Conservation (phyloP, 495 filamentous ascomycete genomes). For the Sporormia fimetaria region DNA sequence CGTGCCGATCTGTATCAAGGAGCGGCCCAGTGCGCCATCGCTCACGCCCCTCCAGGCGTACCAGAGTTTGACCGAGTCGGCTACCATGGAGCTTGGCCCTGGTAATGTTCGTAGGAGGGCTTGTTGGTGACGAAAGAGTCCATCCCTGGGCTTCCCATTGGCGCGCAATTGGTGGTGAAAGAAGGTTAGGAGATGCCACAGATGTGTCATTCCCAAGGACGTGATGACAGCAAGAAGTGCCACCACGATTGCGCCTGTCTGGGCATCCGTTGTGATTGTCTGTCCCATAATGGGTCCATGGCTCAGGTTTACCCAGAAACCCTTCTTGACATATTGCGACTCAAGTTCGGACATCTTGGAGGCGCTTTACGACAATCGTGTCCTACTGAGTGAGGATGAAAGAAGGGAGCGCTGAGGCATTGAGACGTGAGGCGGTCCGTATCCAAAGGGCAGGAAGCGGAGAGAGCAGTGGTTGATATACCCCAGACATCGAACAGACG, state of each 20-base stretch:
- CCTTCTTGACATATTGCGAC: background rate
- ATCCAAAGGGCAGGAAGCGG: too few relatives aligned
- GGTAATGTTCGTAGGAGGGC: slow-evolving; percentile 5
- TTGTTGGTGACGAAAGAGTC: slow-evolving; percentile 7
- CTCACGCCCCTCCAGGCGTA: background rate
- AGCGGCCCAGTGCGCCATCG: background rate
- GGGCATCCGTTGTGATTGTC: background rate
- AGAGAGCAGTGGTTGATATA: too few relatives aligned
- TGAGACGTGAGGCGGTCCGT: too few relatives aligned
- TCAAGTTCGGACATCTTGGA: slow-evolving; percentile 5
- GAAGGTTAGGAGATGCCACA: slow-evolving; percentile 6
- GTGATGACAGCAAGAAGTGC: slow-evolving; percentile 1
- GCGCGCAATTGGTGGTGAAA: slow-evolving; percentile 3
- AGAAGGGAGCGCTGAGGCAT: too few relatives aligned
- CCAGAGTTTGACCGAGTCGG: slow-evolving; percentile 1
- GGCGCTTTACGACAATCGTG: too few relatives aligned
- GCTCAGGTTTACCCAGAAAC: background rate
- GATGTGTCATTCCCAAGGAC: background rate
- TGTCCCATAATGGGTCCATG: background rate
- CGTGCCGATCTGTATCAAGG: background rate
- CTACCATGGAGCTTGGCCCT: background rate
- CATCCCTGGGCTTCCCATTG: background rate
- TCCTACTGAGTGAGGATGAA: too few relatives aligned
- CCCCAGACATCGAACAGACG: too few relatives aligned
- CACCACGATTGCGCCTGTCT: slow-evolving; percentile 1